Evolutionary conservation across 257 asterid species (phyloP), one percentile per base, ranked within the genome.

Genomic region (Nicotiana noctiflora): DNA sequence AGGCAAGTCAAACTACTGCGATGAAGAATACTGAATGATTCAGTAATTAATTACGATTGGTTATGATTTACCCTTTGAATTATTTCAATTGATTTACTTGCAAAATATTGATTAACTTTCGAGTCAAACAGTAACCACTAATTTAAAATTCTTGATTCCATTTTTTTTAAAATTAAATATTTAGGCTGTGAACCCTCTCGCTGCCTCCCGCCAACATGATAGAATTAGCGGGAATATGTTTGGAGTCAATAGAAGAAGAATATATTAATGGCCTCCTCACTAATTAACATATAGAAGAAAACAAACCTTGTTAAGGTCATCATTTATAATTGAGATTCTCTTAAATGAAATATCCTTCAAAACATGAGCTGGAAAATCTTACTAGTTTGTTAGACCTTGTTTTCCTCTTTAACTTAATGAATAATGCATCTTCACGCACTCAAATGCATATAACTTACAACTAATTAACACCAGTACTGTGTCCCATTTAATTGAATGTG

Each of bases 331-430:
- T 61, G 3, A 67, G 75, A 65, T 40, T 74, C 51, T 23, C 15
- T 44, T 12, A 44, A 44, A 70, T 29, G 57, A 80, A 70, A 76
- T 82, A 79, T 29, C 76, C 76, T 4, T 32, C 29, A 60, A 83
- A 77, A 32, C 25, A 77, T 81, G 85, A 83, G 90, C 88, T 83
- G 88, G 84, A 80, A 80, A 59, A 59, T 59, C 34, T 21, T 37
- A n/a, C n/a, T n/a, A 25, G 59, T 31, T 76, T 31, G 63, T 77
- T 59, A 8, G 57, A 25, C 44, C 6, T 37, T 77, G 44, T 46
- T 70, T 72, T 46, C 21, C 37, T 9, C 60, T 70, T 44, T 40
- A 37, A 7, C 0, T 37, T 37, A 6, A 37, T 37, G 9, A 37
- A 31, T 31, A 31, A n/a, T n/a, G n/a, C n/a, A n/a, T n/a, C n/a